Percentiles rank a stretch among this genome's conserved stretches.
These are phyloP conservation scores for Gaeumannomyces tritici DNA, from an alignment of 2,329 filamentous ascomycete genomes.

Conservation along the genomic window DNA sequence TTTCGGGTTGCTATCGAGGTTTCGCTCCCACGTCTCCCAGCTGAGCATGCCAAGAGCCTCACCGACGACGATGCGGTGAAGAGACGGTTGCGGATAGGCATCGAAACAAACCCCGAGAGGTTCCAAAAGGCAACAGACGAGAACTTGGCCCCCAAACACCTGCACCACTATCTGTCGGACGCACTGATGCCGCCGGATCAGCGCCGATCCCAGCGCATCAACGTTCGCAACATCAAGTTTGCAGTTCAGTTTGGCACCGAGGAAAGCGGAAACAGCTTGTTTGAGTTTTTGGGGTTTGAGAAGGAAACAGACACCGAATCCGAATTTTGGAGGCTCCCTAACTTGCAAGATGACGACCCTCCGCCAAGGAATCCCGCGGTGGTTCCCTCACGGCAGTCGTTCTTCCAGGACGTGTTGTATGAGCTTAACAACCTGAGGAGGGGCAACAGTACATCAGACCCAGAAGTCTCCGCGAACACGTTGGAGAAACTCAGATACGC, in stretches of 20 bases:
- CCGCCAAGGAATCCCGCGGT: conserved; percentile 18
- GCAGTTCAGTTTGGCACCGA: conserved; percentile 37
- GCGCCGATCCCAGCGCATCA: conserved; percentile 27
- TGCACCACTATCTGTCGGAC: conserved; percentile 11
- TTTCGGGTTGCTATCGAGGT: conserved; percentile 36
- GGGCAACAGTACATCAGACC: background rate
- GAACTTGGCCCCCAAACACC: conserved; percentile 28
- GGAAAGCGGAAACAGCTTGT: conserved; percentile 36
- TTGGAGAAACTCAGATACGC: conserved; percentile 7
- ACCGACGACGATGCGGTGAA: conserved; percentile 34
- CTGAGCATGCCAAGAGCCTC: conserved; percentile 31
- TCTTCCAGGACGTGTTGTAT: conserved; percentile 37
- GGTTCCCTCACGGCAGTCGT: conserved; percentile 32
- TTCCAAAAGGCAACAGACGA: conserved; percentile 28
- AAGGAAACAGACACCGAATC: conserved; percentile 27
- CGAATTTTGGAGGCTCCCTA: conserved; percentile 26
- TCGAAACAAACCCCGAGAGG: conserved; percentile 34
- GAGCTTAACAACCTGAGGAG: conserved; percentile 22
- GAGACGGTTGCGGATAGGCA: conserved; percentile 26
- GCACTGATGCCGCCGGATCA: background rate
- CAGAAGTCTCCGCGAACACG: background rate
- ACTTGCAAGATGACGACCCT: background rate
- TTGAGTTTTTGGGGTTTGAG: conserved; percentile 37
- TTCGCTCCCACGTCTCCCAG: conserved; percentile 35
- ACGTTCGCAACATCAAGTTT: conserved; percentile 48